phyloP scores from a whole-genome alignment of 2,329 filamentous ascomycete species.

The Pyricularia sp. region DNA sequence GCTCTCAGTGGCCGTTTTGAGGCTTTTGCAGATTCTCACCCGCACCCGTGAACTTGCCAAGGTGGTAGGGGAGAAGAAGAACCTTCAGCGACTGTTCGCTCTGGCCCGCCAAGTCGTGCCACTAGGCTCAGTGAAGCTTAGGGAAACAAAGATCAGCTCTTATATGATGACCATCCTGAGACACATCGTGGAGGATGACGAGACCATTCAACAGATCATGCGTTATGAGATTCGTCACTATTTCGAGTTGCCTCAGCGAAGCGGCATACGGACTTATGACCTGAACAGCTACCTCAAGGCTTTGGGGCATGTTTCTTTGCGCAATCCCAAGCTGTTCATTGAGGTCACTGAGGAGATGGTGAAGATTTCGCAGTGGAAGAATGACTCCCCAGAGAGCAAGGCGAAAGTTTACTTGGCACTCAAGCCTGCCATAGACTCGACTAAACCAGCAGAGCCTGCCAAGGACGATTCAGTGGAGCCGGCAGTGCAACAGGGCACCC shows the following conservation, averaged over 20 bases:
- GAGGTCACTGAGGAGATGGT: constrained; percentile 80
- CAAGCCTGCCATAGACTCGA: constrained; percentile 19
- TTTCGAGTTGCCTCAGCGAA: constrained; percentile 53
- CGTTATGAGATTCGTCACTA: constrained; percentile 74
- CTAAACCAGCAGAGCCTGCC: constrained; percentile 16
- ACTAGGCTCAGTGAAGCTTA: constrained; percentile 64
- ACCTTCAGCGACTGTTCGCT: constrained; percentile 81
- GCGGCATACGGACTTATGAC: constrained; percentile 52
- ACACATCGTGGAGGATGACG: constrained; percentile 90
- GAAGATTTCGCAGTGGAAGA: constrained; percentile 55
- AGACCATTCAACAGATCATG: constrained; percentile 87
- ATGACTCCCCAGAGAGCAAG: constrained; percentile 19
- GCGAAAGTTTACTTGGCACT: constrained; percentile 24
- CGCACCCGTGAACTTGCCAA: constrained; percentile 67
- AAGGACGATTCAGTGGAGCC: constrained; percentile 33
- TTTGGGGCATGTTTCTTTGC: constrained; percentile 70
- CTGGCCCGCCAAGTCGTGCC: constrained; percentile 91
- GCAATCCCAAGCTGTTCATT: constrained; percentile 77
- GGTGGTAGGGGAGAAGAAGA: constrained; percentile 74
- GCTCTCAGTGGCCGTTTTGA: constrained; percentile 72
- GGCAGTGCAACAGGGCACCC: constrained; percentile 31
- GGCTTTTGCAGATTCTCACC: constrained; percentile 82
- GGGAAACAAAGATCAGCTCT: constrained; percentile 38
- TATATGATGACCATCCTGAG: constrained; percentile 80
- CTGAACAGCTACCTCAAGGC: constrained; percentile 64